phyloP scores from a whole-genome alignment of 1,139 yeast genomes.

The Suhomyces maxii region DNA sequence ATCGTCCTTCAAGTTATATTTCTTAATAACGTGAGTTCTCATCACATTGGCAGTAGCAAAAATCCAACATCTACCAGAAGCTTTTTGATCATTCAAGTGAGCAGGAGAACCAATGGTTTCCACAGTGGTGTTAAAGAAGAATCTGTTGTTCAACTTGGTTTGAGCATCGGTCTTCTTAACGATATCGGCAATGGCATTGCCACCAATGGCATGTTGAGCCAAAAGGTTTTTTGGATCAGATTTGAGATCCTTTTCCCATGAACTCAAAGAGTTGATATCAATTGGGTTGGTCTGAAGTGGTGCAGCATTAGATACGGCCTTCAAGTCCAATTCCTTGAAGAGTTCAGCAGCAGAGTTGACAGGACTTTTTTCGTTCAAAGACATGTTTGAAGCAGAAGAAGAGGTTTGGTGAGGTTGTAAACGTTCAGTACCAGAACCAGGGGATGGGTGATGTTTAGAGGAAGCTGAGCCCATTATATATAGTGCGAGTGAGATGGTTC shows the following conservation, averaged over 20 bases:
- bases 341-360: slow-evolving; percentile 3
- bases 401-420: not conserved
- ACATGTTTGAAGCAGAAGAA: not conserved
- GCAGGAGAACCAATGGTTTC: slow-evolving; percentile 66
- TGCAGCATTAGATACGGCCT: slow-evolving; percentile 4
- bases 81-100: slow-evolving; percentile 63
- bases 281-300: slow-evolving; percentile 6
- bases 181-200: slow-evolving; percentile 47
- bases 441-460: slow-evolving; percentile 11
- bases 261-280: slow-evolving; percentile 9
- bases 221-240: slow-evolving; percentile 56
- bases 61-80: slow-evolving; percentile 84
- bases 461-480: slow-evolving; percentile 17
- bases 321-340: slow-evolving; percentile 10
- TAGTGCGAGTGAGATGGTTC: no score
- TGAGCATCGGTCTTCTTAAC: slow-evolving; percentile 34
- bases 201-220: slow-evolving; percentile 60
- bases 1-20: slow-evolving; percentile 60
- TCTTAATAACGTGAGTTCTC: slow-evolving; percentile 60
- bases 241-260: slow-evolving; percentile 53
- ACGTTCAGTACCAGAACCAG: not conserved
- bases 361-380: not conserved
- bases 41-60: slow-evolving; percentile 78
- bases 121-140: slow-evolving; percentile 59
- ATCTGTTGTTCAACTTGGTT: slow-evolving; percentile 36